phyloP scores from a whole-genome alignment of 345 rosid genomes.

The Pugionium cornutum region DNA sequence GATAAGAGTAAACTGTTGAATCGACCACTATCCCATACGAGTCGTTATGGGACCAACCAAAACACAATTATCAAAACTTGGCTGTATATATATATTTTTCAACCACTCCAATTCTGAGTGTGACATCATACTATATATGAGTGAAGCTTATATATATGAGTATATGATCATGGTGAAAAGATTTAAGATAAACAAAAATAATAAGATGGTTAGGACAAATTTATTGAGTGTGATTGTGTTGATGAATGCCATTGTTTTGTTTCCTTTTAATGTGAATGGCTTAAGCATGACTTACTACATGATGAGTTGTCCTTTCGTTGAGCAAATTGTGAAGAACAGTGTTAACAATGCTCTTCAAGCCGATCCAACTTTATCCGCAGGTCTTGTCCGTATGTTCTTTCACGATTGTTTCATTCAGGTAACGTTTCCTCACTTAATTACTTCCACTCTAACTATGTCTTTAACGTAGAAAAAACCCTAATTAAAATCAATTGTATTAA shows the following conservation, averaged over 20 bases:
- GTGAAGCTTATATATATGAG: background rate
- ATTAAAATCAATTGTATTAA: slow-evolving; percentile 5
- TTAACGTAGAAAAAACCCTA: too few species aligned
- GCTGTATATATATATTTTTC: background rate
- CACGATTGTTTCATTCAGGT: slow-evolving; percentile 94
- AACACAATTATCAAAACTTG: slow-evolving; percentile 26
- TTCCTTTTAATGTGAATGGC: slow-evolving; percentile 43
- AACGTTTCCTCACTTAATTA: background rate
- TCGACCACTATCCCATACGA: slow-evolving; percentile 27
- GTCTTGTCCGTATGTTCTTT: slow-evolving; percentile 81
- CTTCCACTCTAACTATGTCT: too few species aligned
- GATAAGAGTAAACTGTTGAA: slow-evolving; percentile 27
- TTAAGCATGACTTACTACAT: slow-evolving; percentile 73
- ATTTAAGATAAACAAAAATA: too few species aligned
- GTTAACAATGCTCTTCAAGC: slow-evolving; percentile 64
- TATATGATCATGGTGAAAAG: background rate
- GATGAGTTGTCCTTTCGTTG: slow-evolving; percentile 75
- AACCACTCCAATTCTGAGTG: slow-evolving; percentile 25
- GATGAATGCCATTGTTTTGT: slow-evolving; percentile 40
- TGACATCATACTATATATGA: slow-evolving; percentile 12
- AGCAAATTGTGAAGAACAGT: slow-evolving; percentile 53
- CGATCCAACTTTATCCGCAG: slow-evolving; percentile 88
- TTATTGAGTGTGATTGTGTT: slow-evolving; percentile 43
- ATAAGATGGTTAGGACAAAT: slow-evolving; percentile 38
- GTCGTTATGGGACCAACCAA: slow-evolving; percentile 29